These are phyloP conservation scores for Tricholoma furcatifolium DNA, from an alignment of 768 basidiomycete species.

Conservation along the genomic window DNA sequence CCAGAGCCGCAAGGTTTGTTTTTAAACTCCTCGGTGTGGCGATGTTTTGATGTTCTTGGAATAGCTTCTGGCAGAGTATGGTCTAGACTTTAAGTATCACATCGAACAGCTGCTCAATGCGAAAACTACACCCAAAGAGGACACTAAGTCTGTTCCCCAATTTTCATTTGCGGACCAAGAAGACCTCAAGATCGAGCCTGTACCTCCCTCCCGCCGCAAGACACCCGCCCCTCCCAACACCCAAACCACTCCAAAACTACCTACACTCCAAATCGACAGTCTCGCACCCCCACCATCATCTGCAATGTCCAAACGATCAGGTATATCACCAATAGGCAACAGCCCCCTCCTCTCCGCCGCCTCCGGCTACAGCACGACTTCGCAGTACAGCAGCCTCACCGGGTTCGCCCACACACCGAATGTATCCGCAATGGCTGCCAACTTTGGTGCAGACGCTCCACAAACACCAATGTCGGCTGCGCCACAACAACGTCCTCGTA, in stretches of 20 bases:
- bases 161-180: constrained; percentile 31
- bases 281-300: constrained; percentile 17
- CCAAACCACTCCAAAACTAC: neutral
- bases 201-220: constrained; percentile 18
- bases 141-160: constrained; percentile 23
- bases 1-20: constrained; percentile 80
- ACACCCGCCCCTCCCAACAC: constrained; percentile 7
- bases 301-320: constrained; percentile 12
- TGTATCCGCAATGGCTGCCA: constrained; percentile 12
- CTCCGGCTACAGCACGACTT: constrained; percentile 15
- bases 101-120: constrained; percentile 69
- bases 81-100: constrained; percentile 92
- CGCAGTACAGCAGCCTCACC: constrained; percentile 9
- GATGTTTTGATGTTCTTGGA: neutral
- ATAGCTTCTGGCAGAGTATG: constrained; percentile 87
- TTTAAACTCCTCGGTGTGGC: neutral
- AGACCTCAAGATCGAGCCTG: constrained; percentile 24
- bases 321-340: constrained; percentile 16
- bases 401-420: constrained; percentile 13
- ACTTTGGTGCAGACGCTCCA: constrained; percentile 7
- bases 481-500: constrained; percentile 63
- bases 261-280: constrained; percentile 9
- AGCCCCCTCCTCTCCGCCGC: constrained; percentile 18
- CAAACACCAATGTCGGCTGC: constrained; percentile 11
- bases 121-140: constrained; percentile 37